Percentiles rank a stretch among this genome's conserved stretches.
These are phyloP conservation scores for Helotiales sp. DNA, from an alignment of 2,329 filamentous ascomycete genomes.

Conservation along the genomic window DNA sequence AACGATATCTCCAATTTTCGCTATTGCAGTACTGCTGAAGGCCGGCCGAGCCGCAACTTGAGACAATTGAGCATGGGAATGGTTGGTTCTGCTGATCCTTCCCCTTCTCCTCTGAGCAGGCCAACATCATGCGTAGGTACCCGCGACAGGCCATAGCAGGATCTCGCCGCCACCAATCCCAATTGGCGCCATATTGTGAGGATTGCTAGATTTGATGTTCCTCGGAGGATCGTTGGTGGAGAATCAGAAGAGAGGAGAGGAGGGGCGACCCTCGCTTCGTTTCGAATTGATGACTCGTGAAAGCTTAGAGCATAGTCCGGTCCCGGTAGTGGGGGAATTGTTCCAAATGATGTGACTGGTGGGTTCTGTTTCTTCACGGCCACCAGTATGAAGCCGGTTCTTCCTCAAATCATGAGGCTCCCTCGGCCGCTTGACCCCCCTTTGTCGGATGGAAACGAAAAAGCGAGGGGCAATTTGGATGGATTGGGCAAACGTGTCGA, in stretches of 20 bases:
- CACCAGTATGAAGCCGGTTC: background rate
- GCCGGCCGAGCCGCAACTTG: background rate
- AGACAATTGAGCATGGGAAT: background rate
- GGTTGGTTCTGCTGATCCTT: background rate
- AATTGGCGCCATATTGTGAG: too few species aligned
- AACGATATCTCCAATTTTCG: background rate
- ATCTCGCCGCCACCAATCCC: too few species aligned
- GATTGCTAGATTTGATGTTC: background rate
- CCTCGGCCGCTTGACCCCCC: too few species aligned
- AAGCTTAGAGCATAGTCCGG: background rate
- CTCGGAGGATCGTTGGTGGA: conserved; percentile 3
- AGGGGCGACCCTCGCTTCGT: background rate
- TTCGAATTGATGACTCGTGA: conserved; percentile 14
- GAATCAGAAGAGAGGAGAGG: background rate
- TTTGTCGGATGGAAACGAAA: too few species aligned
- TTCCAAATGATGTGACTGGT: conserved; percentile 3
- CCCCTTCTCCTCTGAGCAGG: background rate
- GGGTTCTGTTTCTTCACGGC: background rate
- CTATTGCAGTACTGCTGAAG: background rate
- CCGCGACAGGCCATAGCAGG: too few species aligned
- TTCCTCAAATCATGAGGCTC: background rate
- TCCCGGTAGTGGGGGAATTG: background rate
- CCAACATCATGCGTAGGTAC: too few species aligned
- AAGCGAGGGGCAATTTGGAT: too few species aligned
- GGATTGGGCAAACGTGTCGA: background rate